Base-by-base conservation (phyloP, 306 rosid species). In the Lathyrus sativus region DNA sequence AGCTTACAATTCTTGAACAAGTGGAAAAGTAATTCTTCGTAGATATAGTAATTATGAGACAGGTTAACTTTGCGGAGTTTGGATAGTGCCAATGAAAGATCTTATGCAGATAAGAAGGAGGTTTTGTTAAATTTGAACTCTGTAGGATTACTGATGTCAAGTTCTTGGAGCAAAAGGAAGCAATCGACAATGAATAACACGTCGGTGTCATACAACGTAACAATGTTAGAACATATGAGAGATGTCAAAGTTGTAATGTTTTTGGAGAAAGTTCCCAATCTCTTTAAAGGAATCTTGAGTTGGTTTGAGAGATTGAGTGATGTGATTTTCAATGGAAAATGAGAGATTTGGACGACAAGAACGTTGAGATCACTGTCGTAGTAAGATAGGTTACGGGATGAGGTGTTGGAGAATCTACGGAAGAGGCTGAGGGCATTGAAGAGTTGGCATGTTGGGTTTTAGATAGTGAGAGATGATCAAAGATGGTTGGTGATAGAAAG, bases 121-220 rank as follows among this genome's bases (percentile, higher is more conserved):
- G 31, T 71, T 14, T 6, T 2, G 10, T 15, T 3, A 28, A 1
- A 15, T 6, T 7, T 17, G 12, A 14, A 5, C 0, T 80, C 4
- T 6, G 22, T 49, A 7, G 84, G 85, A 58, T 57, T 80, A 55
- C 95, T 81, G 3, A 89, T 44, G 58, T 87, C 88, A 13, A 90
- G 87, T 63, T 85, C 84, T 68, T 85, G 76, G 6, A 87, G 91
- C 11, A 43, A 19, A 5, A 89, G 85, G 74, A 90, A 83, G 6
- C 54, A 73, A 0, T 72, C 44, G 3, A 78, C 80, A 0, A 90
- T 82, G 55, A 64, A 41, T 15, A 39, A 3, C 29, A 87, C 60
- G 74, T 83, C 79, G 0, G 12, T 9, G 53, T 73, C 60, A 3
- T 7, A 37, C 6, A 87, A 65, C 19, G 19, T 62, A 0, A 19